Evolutionary conservation across 768 basidiomycete genomes (phyloP), one percentile per base, ranked within the genome.

Genomic region (Tricholoma sp.): DNA sequence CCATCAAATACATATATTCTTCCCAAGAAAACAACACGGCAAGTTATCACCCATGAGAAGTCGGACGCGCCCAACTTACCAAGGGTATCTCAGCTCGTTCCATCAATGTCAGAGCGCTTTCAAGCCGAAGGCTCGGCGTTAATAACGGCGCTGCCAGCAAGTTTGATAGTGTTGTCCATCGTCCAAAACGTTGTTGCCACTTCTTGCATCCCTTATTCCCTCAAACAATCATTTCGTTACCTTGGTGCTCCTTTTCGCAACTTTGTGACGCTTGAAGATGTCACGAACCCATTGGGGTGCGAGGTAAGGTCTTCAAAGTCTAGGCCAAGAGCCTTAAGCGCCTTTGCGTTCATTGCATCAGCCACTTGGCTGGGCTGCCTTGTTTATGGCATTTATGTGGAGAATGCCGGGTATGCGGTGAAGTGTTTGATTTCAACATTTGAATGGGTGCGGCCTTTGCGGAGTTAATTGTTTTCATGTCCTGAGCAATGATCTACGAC

Each of bases 181-280:
- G 27, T 75, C 7, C 54, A 65, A 58, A 74, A 76, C 56, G n/a
- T 71, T 21, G 35, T 59, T 7, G 60, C 64, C 32, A 59, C 58
- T 24, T 41, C 74, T 46, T 61, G 56, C 14, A 47, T 66, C 16
- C 71, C 77, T 31, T 72, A 68, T 59, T 27, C 57, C 24, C 29
- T 74, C 1, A 58, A 59, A 47, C 52, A 45, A 10, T 19, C 63
- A 46, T 67, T 67, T 59, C 59, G 54, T 34, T 56, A 43, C 22
- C 29, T 75, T 22, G 63, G 67, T 47, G 64, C 69, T 24, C 83
- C 83, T 1, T 83, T 84, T 61, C 66, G 69, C 19, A 79, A 79
- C 66, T 86, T 85, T 61, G 64, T 86, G 54, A 71, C 72, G 9
- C 66, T 78, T 10, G 74, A 79, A 52, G 83, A 84, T 65, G 66